Conservation (phyloP, 331 rosid genomes). For the Dryas integrifolia region DNA sequence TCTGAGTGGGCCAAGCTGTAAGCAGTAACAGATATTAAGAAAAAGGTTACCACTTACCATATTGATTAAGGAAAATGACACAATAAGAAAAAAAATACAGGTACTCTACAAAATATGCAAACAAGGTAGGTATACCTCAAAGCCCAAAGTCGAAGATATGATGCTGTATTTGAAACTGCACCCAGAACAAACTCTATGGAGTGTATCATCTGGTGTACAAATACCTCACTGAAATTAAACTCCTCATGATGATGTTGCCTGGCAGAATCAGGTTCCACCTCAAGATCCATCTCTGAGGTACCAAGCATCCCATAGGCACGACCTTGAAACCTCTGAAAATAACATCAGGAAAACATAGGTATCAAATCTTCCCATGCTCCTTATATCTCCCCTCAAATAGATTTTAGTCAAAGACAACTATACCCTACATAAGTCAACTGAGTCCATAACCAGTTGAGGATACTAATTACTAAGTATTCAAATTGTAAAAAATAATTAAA, state of each 20-base stretch:
- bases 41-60: not conserved
- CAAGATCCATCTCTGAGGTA: conserved; percentile 80
- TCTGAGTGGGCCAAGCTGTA: conserved; percentile 99
- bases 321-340: conserved; percentile 92
- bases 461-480: not conserved
- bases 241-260: conserved; percentile 82
- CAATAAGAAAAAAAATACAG: conserved; percentile 11
- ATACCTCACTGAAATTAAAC: conserved; percentile 89
- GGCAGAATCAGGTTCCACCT: conserved; percentile 84
- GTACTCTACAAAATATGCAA: conserved; percentile 16
- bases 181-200: conserved; percentile 96
- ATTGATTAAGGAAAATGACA: conserved; percentile 21
- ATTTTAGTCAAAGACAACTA: conserved; percentile 9
- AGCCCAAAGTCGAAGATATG: conserved; percentile 99
- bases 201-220: conserved; percentile 99
- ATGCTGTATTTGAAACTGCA: conserved; percentile 98
- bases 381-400: conserved; percentile 12
- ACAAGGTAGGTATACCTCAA: conserved; percentile 56
- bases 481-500: not conserved
- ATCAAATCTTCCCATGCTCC: conserved; percentile 1
- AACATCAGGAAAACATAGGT: conserved; percentile 27
- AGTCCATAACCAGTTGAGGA: conserved; percentile 6
- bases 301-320: conserved; percentile 82
- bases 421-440: not conserved
- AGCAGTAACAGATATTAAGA: conserved; percentile 28